Base-by-base conservation (phyloP, 2,329 filamentous ascomycete genomes). In the Tothia fuscella region DNA sequence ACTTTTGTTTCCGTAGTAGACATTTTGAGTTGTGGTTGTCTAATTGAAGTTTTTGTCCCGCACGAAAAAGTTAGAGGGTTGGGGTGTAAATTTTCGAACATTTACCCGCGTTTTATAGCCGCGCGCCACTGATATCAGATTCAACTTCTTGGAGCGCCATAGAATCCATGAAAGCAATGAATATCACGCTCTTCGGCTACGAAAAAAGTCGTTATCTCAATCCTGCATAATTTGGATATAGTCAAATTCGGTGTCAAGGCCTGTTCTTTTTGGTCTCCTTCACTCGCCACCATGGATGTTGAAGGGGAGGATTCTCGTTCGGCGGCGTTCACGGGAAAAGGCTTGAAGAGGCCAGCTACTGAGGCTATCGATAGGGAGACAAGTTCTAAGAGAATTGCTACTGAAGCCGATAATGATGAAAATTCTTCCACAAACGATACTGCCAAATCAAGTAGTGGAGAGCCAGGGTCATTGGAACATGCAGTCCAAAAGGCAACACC, bases 111-210 rank as follows among this genome's bases (percentile, higher is more conserved):
- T 95, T 98, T 70, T 72, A 98, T 31, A 93, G 85, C 59, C 78
- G n/a, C n/a, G n/a, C n/a, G n/a, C n/a, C n/a, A n/a, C n/a, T n/a
- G n/a, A n/a, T n/a, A n/a, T n/a, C n/a, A n/a, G n/a, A n/a, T n/a
- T n/a, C n/a, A n/a, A n/a, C n/a, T n/a, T n/a, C n/a, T n/a, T n/a
- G 91, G 34, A 98, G 89, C 3, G 86, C 91, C 0, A 80, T 88
- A 38, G 91, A 98, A n/a, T n/a, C n/a, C n/a, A n/a, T 16, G 4
- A 16, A 10, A 25, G 12, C 12, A 6, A n/a, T 9, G 7, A 6
- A n/a, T 12, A 22, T 36, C 6, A 6, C 9, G 35, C 25, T 25
- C 5, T 37, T 37, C 35, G 25, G 17, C 21, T 25, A 37, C 22
- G 6, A n/a, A 21, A 36, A 6, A 21, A 16, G 25, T 17, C 20